Evolutionary conservation across 371 early-diverging fungal species (phyloP), one percentile per base, ranked within the genome.

Genomic region (Mucor saturninus): DNA sequence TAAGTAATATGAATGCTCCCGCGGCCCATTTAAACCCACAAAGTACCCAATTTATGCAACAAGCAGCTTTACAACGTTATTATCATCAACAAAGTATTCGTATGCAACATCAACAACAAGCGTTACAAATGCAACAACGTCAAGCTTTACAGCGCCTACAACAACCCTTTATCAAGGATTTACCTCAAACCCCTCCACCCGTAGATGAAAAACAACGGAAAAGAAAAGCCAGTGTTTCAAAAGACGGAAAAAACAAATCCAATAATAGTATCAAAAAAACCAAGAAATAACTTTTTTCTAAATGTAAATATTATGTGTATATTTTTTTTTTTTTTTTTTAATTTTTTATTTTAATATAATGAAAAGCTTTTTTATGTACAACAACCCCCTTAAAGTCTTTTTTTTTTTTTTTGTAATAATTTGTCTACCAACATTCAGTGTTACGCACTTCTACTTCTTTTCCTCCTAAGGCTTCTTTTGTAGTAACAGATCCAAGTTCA

Each of bases 401-500:
- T 48, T 15, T 35, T 57, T 48, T 15, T 32, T n/a, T 14, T 40
- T n/a, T 37, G 15, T 40, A n/a, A 10, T 11, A 40, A 9, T 39
- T 35, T 57, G 28, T 71, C 66, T 79, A 79, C 83, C 83, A 82
- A 13, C 48, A 54, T 28, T 77, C 79, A 59, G 81, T 82, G 72
- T 84, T 83, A 68, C 71, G 68, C 56, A 88, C 83, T 51, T 80
- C 73, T 35, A 88, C 86, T 67, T 85, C 84, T 68, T 88, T 72
- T 51, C 86, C 88, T 62, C 75, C 68, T 61, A 81, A 73, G 21
- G 78, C 83, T 32, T 72, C 72, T 73, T 79, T 83, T 37, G 73
- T 57, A 43, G 85, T 79, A 7, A 92, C 83, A 53, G 67, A 68
- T 61, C 93, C 93, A 62, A 92, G 86, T 46, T 78, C 75, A 68